phyloP scores from a whole-genome alignment of 352 stramenopile species.

The Globisporangium uncinulatum region DNA sequence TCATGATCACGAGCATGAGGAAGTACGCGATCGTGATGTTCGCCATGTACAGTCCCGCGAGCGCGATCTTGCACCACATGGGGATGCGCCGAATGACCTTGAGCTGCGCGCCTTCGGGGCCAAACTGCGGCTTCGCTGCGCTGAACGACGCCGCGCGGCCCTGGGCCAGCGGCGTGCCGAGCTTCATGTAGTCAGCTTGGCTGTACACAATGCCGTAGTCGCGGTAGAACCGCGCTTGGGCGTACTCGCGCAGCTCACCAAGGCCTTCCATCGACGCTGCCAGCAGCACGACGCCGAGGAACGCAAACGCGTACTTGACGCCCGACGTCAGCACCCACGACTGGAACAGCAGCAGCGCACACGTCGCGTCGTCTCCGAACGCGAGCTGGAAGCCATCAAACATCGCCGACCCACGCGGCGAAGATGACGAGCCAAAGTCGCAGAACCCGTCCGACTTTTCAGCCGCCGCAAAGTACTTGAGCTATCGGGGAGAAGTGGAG shows the following conservation, averaged over 20 bases:
- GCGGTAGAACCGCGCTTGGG: conserved; percentile 39
- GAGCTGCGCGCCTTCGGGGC: conserved; percentile 15
- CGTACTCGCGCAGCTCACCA: conserved; percentile 41
- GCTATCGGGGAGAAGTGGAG: background rate
- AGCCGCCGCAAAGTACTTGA: conserved; percentile 32
- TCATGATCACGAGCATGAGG: conserved; percentile 85
- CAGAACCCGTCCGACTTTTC: conserved; percentile 41
- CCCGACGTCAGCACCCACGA: conserved; percentile 58
- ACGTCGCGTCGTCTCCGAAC: conserved; percentile 50
- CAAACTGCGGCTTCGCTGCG: conserved; percentile 18
- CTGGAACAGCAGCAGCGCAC: conserved; percentile 75
- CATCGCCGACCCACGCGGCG: conserved; percentile 64
- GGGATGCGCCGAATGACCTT: conserved; percentile 53
- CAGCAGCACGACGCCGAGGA: conserved; percentile 62
- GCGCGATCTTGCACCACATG: conserved; percentile 55
- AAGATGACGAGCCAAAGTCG: conserved; percentile 29
- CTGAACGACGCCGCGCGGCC: conserved; percentile 12
- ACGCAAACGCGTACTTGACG: conserved; percentile 75
- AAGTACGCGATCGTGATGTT: conserved; percentile 75
- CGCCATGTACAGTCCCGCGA: conserved; percentile 70
- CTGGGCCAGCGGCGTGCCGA: conserved; percentile 28
- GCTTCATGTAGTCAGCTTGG: conserved; percentile 45
- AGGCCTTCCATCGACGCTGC: conserved; percentile 65
- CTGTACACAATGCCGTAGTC: conserved; percentile 53
- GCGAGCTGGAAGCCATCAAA: conserved; percentile 80